Evolutionary conservation across 192 early-diverging fungal species (phyloP).

Genomic region (Allomyces macrogynus): DNA sequence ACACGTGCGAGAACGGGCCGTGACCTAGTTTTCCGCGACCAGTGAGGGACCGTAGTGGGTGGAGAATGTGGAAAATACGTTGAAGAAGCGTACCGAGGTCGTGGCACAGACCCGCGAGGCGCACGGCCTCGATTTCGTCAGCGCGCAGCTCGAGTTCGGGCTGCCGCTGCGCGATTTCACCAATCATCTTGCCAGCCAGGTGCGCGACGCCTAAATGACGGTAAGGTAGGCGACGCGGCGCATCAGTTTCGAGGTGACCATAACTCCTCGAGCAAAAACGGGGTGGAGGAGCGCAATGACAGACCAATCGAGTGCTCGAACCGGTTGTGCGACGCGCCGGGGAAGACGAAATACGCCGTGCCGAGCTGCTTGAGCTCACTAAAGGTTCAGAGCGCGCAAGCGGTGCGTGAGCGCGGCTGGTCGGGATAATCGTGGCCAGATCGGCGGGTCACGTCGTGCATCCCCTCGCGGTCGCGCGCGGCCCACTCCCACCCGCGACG

Average conservation of each 20-base stretch:
- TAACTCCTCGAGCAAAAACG: too few species aligned
- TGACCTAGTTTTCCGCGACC: constrained; percentile 35
- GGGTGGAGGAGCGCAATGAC: too few species aligned
- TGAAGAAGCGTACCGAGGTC: constrained; percentile 41
- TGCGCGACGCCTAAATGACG: constrained; percentile 47
- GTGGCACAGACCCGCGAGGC: constrained; percentile 79
- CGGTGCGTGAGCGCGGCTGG: too few species aligned
- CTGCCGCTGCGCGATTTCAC: constrained; percentile 47
- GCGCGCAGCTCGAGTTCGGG: constrained; percentile 56
- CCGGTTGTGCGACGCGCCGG: constrained; percentile 82
- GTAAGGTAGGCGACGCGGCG: background rate
- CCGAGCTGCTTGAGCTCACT: constrained; percentile 26
- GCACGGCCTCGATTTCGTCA: constrained; percentile 65
- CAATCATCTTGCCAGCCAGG: constrained; percentile 52
- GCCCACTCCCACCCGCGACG: too few species aligned
- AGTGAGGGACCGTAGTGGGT: constrained; percentile 1
- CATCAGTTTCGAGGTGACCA: too few species aligned
- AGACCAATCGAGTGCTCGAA: constrained; percentile 70
- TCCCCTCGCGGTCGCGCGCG: too few species aligned
- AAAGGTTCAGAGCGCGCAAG: too few species aligned
- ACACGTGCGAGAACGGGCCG: constrained; percentile 87
- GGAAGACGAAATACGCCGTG: constrained; percentile 72
- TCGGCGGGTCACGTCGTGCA: too few species aligned
- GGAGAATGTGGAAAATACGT: background rate
- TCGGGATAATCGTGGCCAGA: too few species aligned